Conservation (phyloP, 768 basidiomycete species). For the Brasilioporus rufonigricans region DNA sequence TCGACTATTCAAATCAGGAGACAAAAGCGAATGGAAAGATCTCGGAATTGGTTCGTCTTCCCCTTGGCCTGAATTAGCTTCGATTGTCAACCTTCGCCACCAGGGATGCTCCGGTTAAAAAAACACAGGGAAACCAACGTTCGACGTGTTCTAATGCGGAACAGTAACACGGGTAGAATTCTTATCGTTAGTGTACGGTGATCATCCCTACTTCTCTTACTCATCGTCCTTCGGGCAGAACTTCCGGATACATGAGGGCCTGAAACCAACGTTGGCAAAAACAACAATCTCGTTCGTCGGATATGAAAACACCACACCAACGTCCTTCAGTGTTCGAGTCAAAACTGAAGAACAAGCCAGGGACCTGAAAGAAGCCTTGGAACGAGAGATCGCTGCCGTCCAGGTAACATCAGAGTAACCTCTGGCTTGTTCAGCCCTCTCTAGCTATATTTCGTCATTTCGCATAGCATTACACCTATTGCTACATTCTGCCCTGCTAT, state of each 20-base stretch:
- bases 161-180: constrained; percentile 73
- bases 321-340: constrained; percentile 61
- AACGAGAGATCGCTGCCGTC: constrained; percentile 57
- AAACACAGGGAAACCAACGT: constrained; percentile 62
- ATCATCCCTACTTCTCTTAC: neutral
- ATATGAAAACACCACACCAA: constrained; percentile 54
- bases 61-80: neutral
- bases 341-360: constrained; percentile 57
- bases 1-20: constrained; percentile 51
- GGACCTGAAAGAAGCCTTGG: constrained; percentile 56
- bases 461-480: constrained; percentile 24
- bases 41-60: constrained; percentile 59
- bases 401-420: constrained; percentile 19
- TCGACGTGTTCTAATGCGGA: constrained; percentile 66
- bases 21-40: constrained; percentile 55
- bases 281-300: constrained; percentile 65
- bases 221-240: constrained; percentile 48
- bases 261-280: constrained; percentile 53
- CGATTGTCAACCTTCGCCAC: neutral
- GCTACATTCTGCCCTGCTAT: constrained; percentile 24
- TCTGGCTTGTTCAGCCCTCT: neutral
- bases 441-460: neutral
- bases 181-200: constrained; percentile 53
- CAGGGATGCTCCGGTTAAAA: constrained; percentile 71
- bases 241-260: constrained; percentile 60